Base-by-base conservation (phyloP, 2,329 filamentous ascomycete species). In the Aspergillus persii region DNA sequence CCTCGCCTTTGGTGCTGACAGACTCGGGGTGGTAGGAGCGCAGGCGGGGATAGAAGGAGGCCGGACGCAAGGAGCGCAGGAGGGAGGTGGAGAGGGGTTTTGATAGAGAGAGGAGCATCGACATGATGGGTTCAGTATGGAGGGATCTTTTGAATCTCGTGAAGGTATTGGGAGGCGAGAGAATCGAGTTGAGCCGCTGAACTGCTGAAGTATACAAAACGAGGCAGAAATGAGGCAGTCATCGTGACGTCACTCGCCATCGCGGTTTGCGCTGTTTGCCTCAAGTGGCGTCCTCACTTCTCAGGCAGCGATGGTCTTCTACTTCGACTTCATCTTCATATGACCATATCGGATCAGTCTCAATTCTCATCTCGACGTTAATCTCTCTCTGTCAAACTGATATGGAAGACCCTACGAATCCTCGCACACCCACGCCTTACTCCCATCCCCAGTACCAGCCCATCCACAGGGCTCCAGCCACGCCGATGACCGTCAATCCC, bases 1-100 rank as follows among this genome's bases (percentile, higher is more conserved):
- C 57, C 8, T 59, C 59, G 15, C 50, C 56, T 23, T 61, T 58
- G 39, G 23, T 56, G 49, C 56, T 58, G 44, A 46, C 44, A 1
- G 52, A 3, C 8, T 61, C 59, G 2, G 52, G 52, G n/a, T 27
- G 29, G 33, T 55, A 59, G 33, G 23, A 30, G 8, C 33, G 33
- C 8, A 41, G 41, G 31, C 39, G 26, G 23, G 44, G 26, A n/a
- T 44, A 8, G 23, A 31, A 15, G 33, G 33, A 12, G n/a, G 8
- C 23, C 26, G 27, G 36, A 26, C 41, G 36, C 12, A 31, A 15
- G 7, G 53, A 44, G 23, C 53, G 53, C 4, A 31, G 11, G 26
- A 54, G 27, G 31, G 53, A 5, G 27, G 15, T 54, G 41, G 44
- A 47, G 18, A 47, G 44, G 23, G 44, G 18, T 26, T 47, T 47